These are phyloP conservation scores for Setaria italica DNA, from an alignment of 202 grass and related monocot genomes.

Conservation along the genomic window DNA sequence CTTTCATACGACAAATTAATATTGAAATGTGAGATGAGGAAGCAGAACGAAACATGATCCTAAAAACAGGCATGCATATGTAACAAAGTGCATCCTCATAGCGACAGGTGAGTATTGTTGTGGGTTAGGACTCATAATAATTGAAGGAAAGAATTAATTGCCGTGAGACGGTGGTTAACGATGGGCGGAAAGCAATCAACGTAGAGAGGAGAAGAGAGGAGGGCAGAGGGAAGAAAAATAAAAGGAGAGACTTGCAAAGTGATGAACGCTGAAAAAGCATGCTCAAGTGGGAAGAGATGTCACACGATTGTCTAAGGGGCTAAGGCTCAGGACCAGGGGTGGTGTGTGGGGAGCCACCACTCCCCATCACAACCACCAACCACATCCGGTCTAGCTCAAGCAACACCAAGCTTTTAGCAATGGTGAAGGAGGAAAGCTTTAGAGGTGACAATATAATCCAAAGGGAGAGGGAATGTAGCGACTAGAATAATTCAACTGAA, in stretches of 20 bases:
- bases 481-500: slow-evolving; percentile 39
- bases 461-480: slow-evolving; percentile 12
- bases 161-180: slow-evolving; percentile 51
- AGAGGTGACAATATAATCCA: not conserved
- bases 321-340: slow-evolving; percentile 36
- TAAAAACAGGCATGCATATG: slow-evolving; percentile 26
- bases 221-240: slow-evolving; percentile 25
- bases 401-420: slow-evolving; percentile 50
- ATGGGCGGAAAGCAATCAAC: slow-evolving; percentile 45
- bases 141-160: slow-evolving; percentile 32
- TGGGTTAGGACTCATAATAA: slow-evolving; percentile 37
- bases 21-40: slow-evolving; percentile 26
- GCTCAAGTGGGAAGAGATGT: slow-evolving; percentile 70
- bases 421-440: slow-evolving; percentile 10
- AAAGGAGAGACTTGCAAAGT: slow-evolving; percentile 52
- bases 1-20: slow-evolving; percentile 17
- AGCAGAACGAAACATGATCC: slow-evolving; percentile 28
- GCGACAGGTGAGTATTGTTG: slow-evolving; percentile 42
- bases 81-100: slow-evolving; percentile 31
- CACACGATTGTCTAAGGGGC: slow-evolving; percentile 47
- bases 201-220: slow-evolving; percentile 9
- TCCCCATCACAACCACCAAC: slow-evolving; percentile 49
- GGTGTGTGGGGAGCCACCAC: slow-evolving; percentile 59
- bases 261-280: slow-evolving; percentile 49
- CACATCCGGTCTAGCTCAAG: slow-evolving; percentile 45